These are phyloP conservation scores for Chenopodium formosanum DNA, from an alignment of 148 eudicot genomes.

Conservation along the genomic window DNA sequence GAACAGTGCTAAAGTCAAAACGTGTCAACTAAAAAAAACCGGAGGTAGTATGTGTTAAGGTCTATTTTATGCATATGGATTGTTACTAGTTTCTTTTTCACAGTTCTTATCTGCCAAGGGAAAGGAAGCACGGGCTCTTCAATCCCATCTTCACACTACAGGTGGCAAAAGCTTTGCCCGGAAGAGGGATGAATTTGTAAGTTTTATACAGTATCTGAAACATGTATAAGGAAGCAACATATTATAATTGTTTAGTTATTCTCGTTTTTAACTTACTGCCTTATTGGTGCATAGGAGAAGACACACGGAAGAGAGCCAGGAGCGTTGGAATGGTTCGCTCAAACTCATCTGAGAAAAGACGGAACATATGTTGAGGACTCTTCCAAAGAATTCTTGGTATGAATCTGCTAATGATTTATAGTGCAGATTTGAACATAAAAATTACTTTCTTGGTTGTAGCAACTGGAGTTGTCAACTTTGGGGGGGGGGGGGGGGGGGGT, in stretches of 20 bases:
- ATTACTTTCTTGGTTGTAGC: neutral
- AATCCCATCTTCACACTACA: conserved; percentile 32
- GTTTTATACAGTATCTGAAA: conserved; percentile 6
- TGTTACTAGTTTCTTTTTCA: neutral
- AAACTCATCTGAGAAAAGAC: conserved; percentile 35
- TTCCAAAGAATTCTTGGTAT: conserved; percentile 36
- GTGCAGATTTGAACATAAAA: neutral
- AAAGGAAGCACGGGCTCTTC: conserved; percentile 37
- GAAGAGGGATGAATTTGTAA: conserved; percentile 39
- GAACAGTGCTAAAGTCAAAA: too few species aligned
- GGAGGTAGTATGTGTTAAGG: neutral
- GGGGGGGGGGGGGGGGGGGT: neutral
- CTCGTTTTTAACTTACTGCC: neutral
- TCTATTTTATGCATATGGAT: neutral
- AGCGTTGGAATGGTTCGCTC: conserved; percentile 38
- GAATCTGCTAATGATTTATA: conserved; percentile 4
- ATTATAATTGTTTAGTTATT: neutral
- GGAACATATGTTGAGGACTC: conserved; percentile 31
- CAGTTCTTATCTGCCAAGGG: conserved; percentile 32
- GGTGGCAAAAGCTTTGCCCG: conserved; percentile 42
- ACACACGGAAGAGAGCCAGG: conserved; percentile 36
- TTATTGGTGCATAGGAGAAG: conserved; percentile 26
- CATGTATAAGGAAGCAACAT: neutral
- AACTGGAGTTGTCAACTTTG: neutral
- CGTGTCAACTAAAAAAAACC: too few species aligned